Base-by-base conservation (phyloP, 768 basidiomycete genomes). In the Termitomyces sp. region DNA sequence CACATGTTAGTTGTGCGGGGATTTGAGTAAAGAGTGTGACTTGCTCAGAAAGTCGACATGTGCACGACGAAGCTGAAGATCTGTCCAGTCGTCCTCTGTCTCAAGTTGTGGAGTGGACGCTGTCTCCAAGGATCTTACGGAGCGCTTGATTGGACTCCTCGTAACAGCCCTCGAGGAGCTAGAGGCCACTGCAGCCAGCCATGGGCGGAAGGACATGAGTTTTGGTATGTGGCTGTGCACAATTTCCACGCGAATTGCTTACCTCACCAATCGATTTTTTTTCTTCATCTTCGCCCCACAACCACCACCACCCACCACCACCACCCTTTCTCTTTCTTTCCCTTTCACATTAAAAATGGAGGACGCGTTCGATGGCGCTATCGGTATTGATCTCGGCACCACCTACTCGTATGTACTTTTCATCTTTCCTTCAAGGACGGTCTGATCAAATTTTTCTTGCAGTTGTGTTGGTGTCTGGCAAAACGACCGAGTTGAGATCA, bases 401-500 rank as follows among this genome's bases (percentile, higher is more conserved):
- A 98, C 95, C 65, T 98, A 98, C 86, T 92, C 92, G 90, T 92
- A 71, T 65, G 87, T 73, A 16, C 44, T 63, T 26, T 33, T 41
- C 52, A 41, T 51, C 56, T 38, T 33, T 50, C 20, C 44, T 18
- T 24, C 35, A 16, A 57, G 52, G 33, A 20, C 43, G 13, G 28
- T 35, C 36, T 56, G 48, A 50, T 68, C 62, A 63, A 35, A 59
- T 67, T 67, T 62, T 66, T 53, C 67, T 38, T 35, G 38, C 66
- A 96, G 94, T 49, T 98, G 95, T 74, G 96, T 98, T 67, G 96
- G 94, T 80, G 94, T 98, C 70, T 98, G 95, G 95, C 93, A 96
- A 84, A 94, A 97, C 76, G 96, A 98, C 84, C 94, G 96, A 69
- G 95, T 98, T 68, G 95, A 98, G 76, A 98, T 98, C 80, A 98